These are phyloP conservation scores for Ananas comosus DNA, from an alignment of 176 grass and related monocot species.

Conservation along the genomic window DNA sequence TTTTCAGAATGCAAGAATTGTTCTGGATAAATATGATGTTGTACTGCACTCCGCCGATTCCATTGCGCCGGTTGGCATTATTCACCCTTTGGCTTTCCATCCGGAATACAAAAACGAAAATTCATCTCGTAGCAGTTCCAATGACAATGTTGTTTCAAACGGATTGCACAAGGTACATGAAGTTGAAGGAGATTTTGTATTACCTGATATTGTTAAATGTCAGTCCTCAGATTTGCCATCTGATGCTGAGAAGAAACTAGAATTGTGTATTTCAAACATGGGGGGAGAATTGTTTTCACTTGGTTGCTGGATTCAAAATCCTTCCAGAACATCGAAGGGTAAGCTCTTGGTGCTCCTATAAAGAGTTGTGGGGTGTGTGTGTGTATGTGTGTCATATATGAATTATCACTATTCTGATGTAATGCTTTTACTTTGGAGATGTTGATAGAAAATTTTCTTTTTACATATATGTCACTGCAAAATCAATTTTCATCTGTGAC, in stretches of 20 bases:
- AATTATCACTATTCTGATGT: not conserved
- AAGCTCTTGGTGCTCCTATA: not conserved
- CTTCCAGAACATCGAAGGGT: conserved; percentile 44
- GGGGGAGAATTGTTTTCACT: conserved; percentile 55
- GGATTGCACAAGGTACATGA: conserved; percentile 39
- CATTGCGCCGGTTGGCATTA: conserved; percentile 85
- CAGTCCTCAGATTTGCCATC: conserved; percentile 19
- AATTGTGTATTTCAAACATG: conserved; percentile 46
- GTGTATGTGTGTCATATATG: not conserved
- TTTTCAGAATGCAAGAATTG: conserved; percentile 80
- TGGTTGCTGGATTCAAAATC: conserved; percentile 64
- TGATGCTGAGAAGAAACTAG: conserved; percentile 23
- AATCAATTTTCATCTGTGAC: too few species aligned
- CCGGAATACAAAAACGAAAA: conserved; percentile 42
- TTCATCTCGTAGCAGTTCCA: conserved; percentile 23
- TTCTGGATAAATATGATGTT: conserved; percentile 73
- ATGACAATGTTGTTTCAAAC: conserved; percentile 9
- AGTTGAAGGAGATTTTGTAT: conserved; percentile 39
- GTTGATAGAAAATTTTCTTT: too few species aligned
- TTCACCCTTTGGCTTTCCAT: conserved; percentile 82
- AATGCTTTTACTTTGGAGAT: too few species aligned
- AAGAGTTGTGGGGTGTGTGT: too few species aligned
- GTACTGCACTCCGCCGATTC: conserved; percentile 69
- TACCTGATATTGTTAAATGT: conserved; percentile 21
- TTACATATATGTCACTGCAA: too few species aligned